These are phyloP conservation scores for Herpomyces periplanetae DNA, from an alignment of 2,329 filamentous ascomycete genomes.

Conservation along the genomic window DNA sequence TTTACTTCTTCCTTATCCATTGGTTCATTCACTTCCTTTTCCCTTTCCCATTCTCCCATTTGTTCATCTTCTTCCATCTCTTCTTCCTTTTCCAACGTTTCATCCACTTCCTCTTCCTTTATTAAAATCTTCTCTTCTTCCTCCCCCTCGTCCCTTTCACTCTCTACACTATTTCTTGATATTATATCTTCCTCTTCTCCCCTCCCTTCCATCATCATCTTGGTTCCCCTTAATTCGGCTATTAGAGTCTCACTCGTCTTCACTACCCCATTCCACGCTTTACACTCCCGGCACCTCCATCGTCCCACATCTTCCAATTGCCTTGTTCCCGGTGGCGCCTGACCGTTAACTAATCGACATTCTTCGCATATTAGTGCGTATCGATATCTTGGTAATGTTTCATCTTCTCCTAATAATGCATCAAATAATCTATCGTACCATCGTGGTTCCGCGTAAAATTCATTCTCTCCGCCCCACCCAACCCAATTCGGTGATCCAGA, in stretches of 20 bases:
- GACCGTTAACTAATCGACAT: slow-evolving; percentile 70
- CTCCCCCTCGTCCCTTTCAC: slow-evolving; percentile 4
- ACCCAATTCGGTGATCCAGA: slow-evolving; percentile 5
- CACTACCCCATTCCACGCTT: slow-evolving; percentile 37
- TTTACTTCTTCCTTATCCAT: slow-evolving; percentile 6
- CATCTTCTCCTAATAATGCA: slow-evolving; percentile 66
- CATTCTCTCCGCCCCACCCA: too few species aligned
- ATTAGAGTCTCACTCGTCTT: slow-evolving; percentile 34
- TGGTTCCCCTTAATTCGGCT: slow-evolving; percentile 12
- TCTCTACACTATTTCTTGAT: background rate
- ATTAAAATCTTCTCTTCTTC: slow-evolving; percentile 5
- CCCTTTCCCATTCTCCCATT: slow-evolving; percentile 6
- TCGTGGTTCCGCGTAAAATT: slow-evolving; percentile 13
- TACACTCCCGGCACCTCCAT: slow-evolving; percentile 68
- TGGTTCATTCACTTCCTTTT: slow-evolving; percentile 7
- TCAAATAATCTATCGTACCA: slow-evolving; percentile 93
- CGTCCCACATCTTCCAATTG: slow-evolving; percentile 35
- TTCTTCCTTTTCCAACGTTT: slow-evolving; percentile 5
- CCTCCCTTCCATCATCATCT: slow-evolving; percentile 11
- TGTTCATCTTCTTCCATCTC: slow-evolving; percentile 6
- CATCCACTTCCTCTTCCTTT: slow-evolving; percentile 4
- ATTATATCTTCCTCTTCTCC: slow-evolving; percentile 1
- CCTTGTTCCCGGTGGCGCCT: slow-evolving; percentile 54
- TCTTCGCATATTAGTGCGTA: slow-evolving; percentile 36
- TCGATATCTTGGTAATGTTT: slow-evolving; percentile 61